These are phyloP conservation scores for Cutaneotrichosporon sp. DNA, from an alignment of 1,284 basidiomycete genomes.

Conservation along the genomic window DNA sequence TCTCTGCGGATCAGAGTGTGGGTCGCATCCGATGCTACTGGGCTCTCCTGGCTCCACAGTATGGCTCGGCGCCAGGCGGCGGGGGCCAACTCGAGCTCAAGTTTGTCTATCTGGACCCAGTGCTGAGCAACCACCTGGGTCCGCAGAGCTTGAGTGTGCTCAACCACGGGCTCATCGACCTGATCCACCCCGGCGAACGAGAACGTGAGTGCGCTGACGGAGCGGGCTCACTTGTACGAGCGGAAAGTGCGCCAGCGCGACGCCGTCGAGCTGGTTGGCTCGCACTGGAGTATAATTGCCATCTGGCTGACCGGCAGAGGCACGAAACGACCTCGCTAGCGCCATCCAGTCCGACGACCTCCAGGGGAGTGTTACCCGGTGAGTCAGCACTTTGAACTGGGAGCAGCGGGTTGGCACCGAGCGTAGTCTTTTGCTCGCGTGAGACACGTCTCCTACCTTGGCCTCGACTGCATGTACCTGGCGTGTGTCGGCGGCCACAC, in stretches of 20 bases:
- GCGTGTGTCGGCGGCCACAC: background rate
- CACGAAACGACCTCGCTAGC: slow-evolving; percentile 70
- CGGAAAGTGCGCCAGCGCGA: background rate
- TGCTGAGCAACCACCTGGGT: slow-evolving; percentile 72
- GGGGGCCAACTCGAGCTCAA: slow-evolving; percentile 59
- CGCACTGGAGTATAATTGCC: no score
- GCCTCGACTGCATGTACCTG: slow-evolving; percentile 1
- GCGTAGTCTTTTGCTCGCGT: background rate
- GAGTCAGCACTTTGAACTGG: slow-evolving; percentile 34
- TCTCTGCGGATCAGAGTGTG: slow-evolving; percentile 28
- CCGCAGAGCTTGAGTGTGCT: slow-evolving; percentile 68
- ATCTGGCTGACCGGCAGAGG: slow-evolving; percentile 47
- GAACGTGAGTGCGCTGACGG: slow-evolving; percentile 56
- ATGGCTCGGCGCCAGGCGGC: slow-evolving; percentile 18
- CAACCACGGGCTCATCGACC: slow-evolving; percentile 74
- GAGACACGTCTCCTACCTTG: background rate
- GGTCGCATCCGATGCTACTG: slow-evolving; percentile 50
- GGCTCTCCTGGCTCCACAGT: slow-evolving; percentile 42
- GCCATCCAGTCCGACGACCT: slow-evolving; percentile 77
- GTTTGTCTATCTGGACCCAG: slow-evolving; percentile 87
- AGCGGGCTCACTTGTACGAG: background rate
- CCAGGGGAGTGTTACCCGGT: slow-evolving; percentile 90
- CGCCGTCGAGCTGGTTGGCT: no score
- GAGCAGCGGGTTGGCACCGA: background rate
- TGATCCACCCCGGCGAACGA: slow-evolving; percentile 87